Percentiles rank a stretch among this genome's conserved stretches.
These are phyloP conservation scores for Melanogaster broomeanus DNA, from an alignment of 768 basidiomycete genomes.

Conservation along the genomic window DNA sequence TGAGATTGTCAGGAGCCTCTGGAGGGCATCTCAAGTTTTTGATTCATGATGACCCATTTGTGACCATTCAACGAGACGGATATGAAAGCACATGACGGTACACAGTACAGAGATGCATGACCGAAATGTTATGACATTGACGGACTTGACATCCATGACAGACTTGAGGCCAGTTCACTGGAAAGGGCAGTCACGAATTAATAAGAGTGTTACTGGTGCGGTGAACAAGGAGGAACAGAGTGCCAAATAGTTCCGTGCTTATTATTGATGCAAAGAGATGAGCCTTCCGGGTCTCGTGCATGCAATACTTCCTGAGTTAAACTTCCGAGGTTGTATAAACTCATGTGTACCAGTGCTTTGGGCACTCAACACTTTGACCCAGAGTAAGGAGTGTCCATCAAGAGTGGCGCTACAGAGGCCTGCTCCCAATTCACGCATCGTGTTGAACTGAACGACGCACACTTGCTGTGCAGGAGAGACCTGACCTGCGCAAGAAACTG, in stretches of 20 bases:
- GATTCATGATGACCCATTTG: too few species aligned
- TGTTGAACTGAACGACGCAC: neutral
- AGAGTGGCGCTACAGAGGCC: conserved; percentile 2
- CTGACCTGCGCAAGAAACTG: neutral
- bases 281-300: too few species aligned
- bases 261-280: conserved; percentile 29
- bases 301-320: too few species aligned
- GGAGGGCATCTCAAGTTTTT: too few species aligned
- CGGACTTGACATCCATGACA: neutral
- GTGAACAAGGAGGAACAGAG: conserved; percentile 26
- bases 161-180: conserved; percentile 14
- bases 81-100: too few species aligned
- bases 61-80: too few species aligned
- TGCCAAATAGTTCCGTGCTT: conserved; percentile 24
- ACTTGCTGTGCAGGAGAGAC: neutral
- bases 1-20: too few species aligned
- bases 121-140: too few species aligned
- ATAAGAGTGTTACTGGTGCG: conserved; percentile 31
- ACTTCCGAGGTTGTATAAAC: too few species aligned
- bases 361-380: neutral
- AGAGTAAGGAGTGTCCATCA: conserved; percentile 4
- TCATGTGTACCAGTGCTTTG: neutral
- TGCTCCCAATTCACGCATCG: neutral
- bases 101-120: too few species aligned
- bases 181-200: conserved; percentile 31